These are phyloP conservation scores for Dendrocalamus latiflorus DNA, from an alignment of 202 grass and related monocot genomes.

Conservation along the genomic window DNA sequence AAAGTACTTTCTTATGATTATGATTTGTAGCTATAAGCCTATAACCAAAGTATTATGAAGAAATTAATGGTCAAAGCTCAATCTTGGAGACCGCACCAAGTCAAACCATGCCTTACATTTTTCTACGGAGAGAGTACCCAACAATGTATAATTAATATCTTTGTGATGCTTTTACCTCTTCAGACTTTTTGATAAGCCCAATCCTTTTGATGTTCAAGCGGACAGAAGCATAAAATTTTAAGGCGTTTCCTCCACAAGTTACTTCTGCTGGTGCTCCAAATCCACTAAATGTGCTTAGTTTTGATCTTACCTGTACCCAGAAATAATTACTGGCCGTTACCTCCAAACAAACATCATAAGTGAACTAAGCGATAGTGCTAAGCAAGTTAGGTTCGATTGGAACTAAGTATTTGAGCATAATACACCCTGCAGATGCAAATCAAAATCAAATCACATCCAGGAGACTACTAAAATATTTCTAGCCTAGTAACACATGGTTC, in stretches of 20 bases:
- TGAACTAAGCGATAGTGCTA: neutral
- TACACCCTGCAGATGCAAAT: neutral
- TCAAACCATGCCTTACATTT: too few species aligned
- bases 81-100: too few species aligned
- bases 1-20: too few species aligned
- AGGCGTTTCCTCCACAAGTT: conserved; percentile 52
- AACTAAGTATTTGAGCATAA: neutral
- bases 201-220: conserved; percentile 55
- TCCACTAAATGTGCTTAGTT: conserved; percentile 56
- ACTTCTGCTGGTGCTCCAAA: conserved; percentile 59
- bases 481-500: neutral
- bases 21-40: too few species aligned
- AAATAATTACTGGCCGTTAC: neutral
- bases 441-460: neutral
- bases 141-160: neutral
- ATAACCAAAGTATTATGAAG: too few species aligned
- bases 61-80: too few species aligned
- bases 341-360: neutral
- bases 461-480: neutral
- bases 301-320: conserved; percentile 43
- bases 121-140: too few species aligned
- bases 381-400: neutral
- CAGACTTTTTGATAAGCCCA: conserved; percentile 51
- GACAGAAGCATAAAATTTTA: conserved; percentile 69
- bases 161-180: conserved; percentile 21